phyloP scores from a whole-genome alignment of 2,329 filamentous ascomycete genomes.

The Didymella lethalis region DNA sequence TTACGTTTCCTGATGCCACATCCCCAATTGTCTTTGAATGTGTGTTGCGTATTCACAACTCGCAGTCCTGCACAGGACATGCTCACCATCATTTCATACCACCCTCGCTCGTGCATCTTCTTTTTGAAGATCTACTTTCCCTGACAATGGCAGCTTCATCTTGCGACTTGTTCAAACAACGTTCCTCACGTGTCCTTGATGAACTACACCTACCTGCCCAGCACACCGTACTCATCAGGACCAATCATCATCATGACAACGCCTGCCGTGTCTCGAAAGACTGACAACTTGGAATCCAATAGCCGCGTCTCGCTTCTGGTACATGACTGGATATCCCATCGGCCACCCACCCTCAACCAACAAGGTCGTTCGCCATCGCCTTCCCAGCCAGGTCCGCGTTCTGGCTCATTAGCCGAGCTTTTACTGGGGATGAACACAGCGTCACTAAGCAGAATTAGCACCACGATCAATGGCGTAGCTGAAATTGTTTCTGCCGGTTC shows the following conservation, averaged over 20 bases:
- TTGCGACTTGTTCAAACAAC: slow-evolving; percentile 86
- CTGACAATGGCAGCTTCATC: slow-evolving; percentile 75
- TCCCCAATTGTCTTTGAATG: not conserved
- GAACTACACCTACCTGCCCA: slow-evolving; percentile 97
- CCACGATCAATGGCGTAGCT: slow-evolving; percentile 91
- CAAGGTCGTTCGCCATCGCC: slow-evolving; percentile 66
- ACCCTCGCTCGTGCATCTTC: not conserved
- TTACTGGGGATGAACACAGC: slow-evolving; percentile 91
- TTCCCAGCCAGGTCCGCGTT: slow-evolving; percentile 57
- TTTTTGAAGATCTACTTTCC: not conserved
- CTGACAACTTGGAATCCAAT: slow-evolving; percentile 81
- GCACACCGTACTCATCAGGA: slow-evolving; percentile 69
- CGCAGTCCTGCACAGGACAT: not conserved
- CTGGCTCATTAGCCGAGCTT: slow-evolving; percentile 80
- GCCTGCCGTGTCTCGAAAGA: slow-evolving; percentile 79
- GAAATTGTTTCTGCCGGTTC: slow-evolving; percentile 74
- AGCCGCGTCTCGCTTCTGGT: slow-evolving; percentile 92
- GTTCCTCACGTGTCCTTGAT: slow-evolving; percentile 93
- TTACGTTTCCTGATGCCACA: not conserved
- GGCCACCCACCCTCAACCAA: slow-evolving; percentile 74
- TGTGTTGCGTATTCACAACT: not conserved
- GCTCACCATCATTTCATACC: not conserved
- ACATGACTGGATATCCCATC: slow-evolving; percentile 96
- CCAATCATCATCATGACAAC: slow-evolving; percentile 89
- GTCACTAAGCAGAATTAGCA: slow-evolving; percentile 85